Base-by-base conservation (phyloP, 805 yeast species). In the Saccharomycopsis oosterbeekiorum region DNA sequence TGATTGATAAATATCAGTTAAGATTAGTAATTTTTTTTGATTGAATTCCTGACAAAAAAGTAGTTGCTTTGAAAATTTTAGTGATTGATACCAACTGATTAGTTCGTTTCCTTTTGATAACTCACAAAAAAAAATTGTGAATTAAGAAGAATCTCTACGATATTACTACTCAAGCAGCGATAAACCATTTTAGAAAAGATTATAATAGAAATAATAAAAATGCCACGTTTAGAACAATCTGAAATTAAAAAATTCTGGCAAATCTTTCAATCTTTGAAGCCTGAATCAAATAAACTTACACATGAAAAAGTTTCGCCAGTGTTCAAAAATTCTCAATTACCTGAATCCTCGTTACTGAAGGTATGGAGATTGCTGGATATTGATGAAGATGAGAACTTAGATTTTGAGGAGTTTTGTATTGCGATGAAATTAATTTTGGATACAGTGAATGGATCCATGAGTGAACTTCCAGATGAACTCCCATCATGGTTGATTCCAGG, bases 211-310 rank as follows among this genome's bases (percentile, higher is more conserved):
- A 37, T 37, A 37, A 14, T 37, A 37, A 29, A 29, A 24, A 63
- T 63, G 65, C 65, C 65, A 26, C 84, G 88, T 65, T 75, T 91
- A 64, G 97, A 90, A 72, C 94, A 91, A 68, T 91, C 96, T 88
- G 99, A 94, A 74, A 91, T 92, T 68, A 88, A 91, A 70, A 93
- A 93, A 75, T 94, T 91, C 78, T 94, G 99, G 99, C 96, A 94
- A 74, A 92, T 94, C 56, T 94, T 94, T 78, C 84, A 86, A 65
- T 96, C 97, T 14, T 81, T 94, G 68, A 82, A 83, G 65, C 99
- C 99, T 0, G 83, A 75, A 41, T 81, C 84, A 60, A 91, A 89
- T 70, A 85, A 87, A 70, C 80, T 94, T 40, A 80, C 86, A 24
- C 97, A 97, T 57, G 94, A 88, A 62, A 85, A 87, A 70, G 96